Conservation (phyloP, 1,284 basidiomycete genomes). For the Phlebopus sp. region DNA sequence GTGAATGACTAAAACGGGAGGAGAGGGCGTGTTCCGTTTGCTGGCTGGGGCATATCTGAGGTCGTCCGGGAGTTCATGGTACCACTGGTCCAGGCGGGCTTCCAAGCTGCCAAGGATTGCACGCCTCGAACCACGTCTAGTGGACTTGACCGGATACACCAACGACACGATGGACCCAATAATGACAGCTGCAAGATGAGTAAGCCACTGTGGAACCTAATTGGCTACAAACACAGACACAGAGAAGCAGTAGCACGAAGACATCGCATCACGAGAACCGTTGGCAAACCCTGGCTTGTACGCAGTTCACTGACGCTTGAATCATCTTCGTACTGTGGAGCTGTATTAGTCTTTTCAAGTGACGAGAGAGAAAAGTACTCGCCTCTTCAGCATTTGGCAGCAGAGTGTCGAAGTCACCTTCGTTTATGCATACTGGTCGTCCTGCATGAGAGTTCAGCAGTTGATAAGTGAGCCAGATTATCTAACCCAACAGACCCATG, state of each 20-base stretch:
- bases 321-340: constrained; percentile 50
- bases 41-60: constrained; percentile 58
- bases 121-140: constrained; percentile 44
- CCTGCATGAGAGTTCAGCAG: constrained; percentile 35
- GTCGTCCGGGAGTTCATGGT: constrained; percentile 63
- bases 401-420: constrained; percentile 72
- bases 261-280: constrained; percentile 49
- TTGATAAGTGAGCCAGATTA: background rate
- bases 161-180: constrained; percentile 64
- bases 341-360: constrained; percentile 9
- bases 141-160: constrained; percentile 70
- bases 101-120: constrained; percentile 56
- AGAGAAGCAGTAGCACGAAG: constrained; percentile 63
- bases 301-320: constrained; percentile 6
- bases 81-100: constrained; percentile 74
- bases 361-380: constrained; percentile 10
- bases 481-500: constrained; percentile 47
- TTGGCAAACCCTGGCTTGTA: constrained; percentile 35
- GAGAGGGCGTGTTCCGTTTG: constrained; percentile 51
- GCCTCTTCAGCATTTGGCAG: constrained; percentile 59
- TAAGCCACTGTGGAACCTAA: constrained; percentile 2
- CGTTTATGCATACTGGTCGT: constrained; percentile 68
- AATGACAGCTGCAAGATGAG: constrained; percentile 47
- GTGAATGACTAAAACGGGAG: constrained; percentile 70
- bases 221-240: constrained; percentile 40